Base-by-base conservation (phyloP, 257 asterid genomes). In the Gentiana straminea region DNA sequence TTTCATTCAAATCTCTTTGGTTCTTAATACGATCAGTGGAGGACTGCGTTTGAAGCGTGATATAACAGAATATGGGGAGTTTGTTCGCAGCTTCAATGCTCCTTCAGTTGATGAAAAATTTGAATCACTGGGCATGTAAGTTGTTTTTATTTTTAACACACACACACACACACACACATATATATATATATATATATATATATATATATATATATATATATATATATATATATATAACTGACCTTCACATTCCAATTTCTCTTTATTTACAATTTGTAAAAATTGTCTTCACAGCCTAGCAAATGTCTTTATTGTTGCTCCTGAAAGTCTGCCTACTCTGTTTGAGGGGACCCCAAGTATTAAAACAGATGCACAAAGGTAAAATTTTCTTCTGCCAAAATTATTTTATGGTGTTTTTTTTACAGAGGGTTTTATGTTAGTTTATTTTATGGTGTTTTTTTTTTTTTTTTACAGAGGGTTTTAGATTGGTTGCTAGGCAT, bases 281-380 rank as follows among this genome's bases (percentile, higher is more conserved):
- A 52, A 52, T 61, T 62, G 48, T 55, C 65, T 24, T 24, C 65
- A 55, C 95, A 92, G 97, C 73, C 66, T 67, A 74, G 67, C 72
- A 64, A 71, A 71, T 49, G 80, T 77, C 35, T 77, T 77, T 58
- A 76, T 88, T 64, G 95, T 92, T 69, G 95, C 97, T 59, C 99
- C 99, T 49, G 97, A 92, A 70, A 92, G 99, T 68, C 75, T 92
- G 72, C 75, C 97, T 24, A 69, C 94, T 35, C 82, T 92, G 34
- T 86, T 85, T 61, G 99, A 92, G 78, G 99, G 99, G 71, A 88
- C 95, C 54, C 97, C 99, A n/a, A 85, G 99, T 80, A 92, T 88
- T 61, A 80, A 92, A 55, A 92, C 88, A 73, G 99, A 88, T 61
- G 95, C 97, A 51, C 99, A 92, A 68, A 92, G 86, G 99, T 92